These are phyloP conservation scores for Trifolium dubium DNA, from an alignment of 306 rosid species.

Conservation along the genomic window DNA sequence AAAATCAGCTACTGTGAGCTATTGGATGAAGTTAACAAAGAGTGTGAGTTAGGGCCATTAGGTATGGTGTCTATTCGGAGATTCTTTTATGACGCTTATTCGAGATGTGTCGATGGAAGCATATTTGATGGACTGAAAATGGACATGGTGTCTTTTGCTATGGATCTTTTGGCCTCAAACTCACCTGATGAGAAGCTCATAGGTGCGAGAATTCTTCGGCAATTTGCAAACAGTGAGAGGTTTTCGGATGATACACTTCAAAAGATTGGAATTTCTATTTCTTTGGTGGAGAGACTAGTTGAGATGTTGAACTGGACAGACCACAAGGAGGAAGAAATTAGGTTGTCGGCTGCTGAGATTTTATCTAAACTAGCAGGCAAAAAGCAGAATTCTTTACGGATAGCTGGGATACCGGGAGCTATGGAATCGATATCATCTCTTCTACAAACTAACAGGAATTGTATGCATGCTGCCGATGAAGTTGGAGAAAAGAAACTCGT, in stretches of 20 bases:
- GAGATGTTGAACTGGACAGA: constrained; percentile 97
- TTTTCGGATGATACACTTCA: constrained; percentile 85
- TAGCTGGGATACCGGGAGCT: constrained; percentile 87
- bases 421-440: constrained; percentile 94
- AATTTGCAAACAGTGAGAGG: constrained; percentile 50
- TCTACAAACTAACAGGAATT: constrained; percentile 66
- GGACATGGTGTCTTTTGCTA: constrained; percentile 87
- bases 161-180: constrained; percentile 77
- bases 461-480: constrained; percentile 69
- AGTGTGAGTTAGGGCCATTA: constrained; percentile 71
- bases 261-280: constrained; percentile 75
- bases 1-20: constrained; percentile 64
- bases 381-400: constrained; percentile 81
- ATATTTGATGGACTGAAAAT: constrained; percentile 92
- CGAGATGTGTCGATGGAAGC: constrained; percentile 85
- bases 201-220: constrained; percentile 77
- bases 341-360: constrained; percentile 82
- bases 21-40: constrained; percentile 71
- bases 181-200: constrained; percentile 92
- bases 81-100: constrained; percentile 93
- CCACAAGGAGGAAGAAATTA: constrained; percentile 76
- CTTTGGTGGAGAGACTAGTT: constrained; percentile 78
- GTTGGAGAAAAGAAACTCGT: constrained; percentile 68
- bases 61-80: constrained; percentile 72
- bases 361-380: constrained; percentile 79